Conservation (phyloP, 73 alveolate genomes). For the Blepharisma stoltei region DNA sequence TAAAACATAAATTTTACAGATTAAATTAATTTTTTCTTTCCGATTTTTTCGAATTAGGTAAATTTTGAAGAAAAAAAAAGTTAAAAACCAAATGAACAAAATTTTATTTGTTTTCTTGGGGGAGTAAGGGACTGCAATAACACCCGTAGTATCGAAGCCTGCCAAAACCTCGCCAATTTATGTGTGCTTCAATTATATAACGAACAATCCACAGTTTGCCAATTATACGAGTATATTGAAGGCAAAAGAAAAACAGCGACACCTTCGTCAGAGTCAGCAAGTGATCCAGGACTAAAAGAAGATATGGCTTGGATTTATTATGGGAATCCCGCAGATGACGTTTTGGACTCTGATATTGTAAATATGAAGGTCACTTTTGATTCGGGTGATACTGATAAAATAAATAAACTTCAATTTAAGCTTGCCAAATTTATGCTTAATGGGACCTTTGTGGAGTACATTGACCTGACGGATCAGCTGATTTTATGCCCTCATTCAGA, state of each 20-base stretch:
- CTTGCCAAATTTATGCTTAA: neutral
- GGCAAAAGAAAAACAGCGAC: neutral
- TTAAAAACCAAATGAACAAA: too few relatives aligned
- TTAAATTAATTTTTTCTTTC: too few relatives aligned
- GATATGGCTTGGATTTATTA: slow-evolving; percentile 13
- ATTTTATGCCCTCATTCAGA: slow-evolving; percentile 29
- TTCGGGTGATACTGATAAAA: neutral
- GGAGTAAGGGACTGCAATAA: neutral
- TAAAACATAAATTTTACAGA: too few relatives aligned
- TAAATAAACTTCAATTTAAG: neutral
- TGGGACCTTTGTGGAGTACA: slow-evolving; percentile 7
- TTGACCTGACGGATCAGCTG: slow-evolving; percentile 19
- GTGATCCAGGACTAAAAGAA: slow-evolving; percentile 17
- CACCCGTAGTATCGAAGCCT: neutral
- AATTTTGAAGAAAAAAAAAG: too few relatives aligned
- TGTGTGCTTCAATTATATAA: slow-evolving; percentile 6
- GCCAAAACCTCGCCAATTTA: slow-evolving; percentile 29
- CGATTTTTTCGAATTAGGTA: too few relatives aligned
- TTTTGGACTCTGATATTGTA: neutral
- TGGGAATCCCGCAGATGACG: neutral
- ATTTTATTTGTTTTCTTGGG: too few relatives aligned
- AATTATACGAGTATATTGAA: neutral
- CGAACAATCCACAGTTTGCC: neutral
- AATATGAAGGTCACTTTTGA: slow-evolving; percentile 29
- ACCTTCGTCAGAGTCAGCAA: neutral